Evolutionary conservation across 768 basidiomycete species (phyloP), one percentile per base, ranked within the genome.

Genomic region (Clitopilus passeckerianus): DNA sequence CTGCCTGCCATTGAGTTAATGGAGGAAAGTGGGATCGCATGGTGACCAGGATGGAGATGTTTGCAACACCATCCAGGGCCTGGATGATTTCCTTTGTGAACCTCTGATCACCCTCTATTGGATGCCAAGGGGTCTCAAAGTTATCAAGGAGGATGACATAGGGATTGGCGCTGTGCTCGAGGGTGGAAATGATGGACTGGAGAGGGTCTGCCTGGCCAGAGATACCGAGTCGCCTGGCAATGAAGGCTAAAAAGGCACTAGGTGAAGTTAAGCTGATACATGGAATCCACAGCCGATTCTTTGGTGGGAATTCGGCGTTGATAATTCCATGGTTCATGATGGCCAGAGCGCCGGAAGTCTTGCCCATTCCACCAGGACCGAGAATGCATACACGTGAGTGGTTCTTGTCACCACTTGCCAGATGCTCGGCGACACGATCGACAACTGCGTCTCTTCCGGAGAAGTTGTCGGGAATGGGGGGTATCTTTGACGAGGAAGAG

Each of bases 301-400:
- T 18, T 16, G 27, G 10, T 5, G 33, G 30, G 30, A 33, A 55
- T n/a, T 18, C 7, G 14, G n/a, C 5, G 5, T 33, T 33, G 24
- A 55, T 27, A 5, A n/a, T 24, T 18, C 6, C 54, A 20, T 52
- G 44, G 20, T 58, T 30, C 43, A 53, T 52, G 15, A 53, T 52
- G 30, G 52, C 57, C 20, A 58, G 20, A 53, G 52, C 53, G 1
- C 27, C 12, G 7, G 10, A 54, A 4, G 52, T 58, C 75, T 89
- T 90, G 63, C 87, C 87, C 67, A 89, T 89, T 72, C 90, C 89
- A 78, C 90, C 87, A 63, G 89, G 89, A 64, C 89, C 89, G 62
- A 90, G 82, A 67, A 91, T 72, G 64, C 89, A 90, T 66, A 91
- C 87, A 74, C 90, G 87, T 50, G 89, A 89, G 18, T 10, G 10